Percentiles rank a stretch among this genome's conserved stretches.
Evolutionary conservation across 768 basidiomycete genomes (phyloP).

Genomic region (Phaeolepiota aurea): DNA sequence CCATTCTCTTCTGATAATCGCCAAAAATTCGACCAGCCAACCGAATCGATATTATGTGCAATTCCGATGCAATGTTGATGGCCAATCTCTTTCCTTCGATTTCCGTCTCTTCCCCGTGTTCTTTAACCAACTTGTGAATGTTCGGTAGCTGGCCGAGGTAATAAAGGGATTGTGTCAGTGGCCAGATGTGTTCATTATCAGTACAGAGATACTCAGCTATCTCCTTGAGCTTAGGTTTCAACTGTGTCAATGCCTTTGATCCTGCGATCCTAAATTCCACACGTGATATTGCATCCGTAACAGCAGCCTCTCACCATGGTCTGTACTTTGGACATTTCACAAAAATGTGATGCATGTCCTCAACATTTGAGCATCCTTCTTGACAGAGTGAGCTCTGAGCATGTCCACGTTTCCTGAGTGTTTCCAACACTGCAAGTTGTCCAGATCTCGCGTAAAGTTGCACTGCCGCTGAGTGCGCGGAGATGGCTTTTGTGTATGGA

Average conservation of each 20-base stretch:
- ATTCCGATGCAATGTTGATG: not conserved
- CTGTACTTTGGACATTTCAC: not conserved
- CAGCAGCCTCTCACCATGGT: too few relatives aligned
- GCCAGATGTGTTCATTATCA: not conserved
- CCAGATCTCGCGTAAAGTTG: conserved; percentile 11
- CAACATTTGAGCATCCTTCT: not conserved
- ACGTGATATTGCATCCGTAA: too few relatives aligned
- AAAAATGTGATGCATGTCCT: conserved; percentile 4
- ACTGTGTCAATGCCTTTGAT: too few relatives aligned
- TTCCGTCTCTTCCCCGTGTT: not conserved
- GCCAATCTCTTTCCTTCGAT: not conserved
- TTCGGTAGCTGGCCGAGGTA: not conserved
- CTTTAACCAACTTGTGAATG: not conserved
- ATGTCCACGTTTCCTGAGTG: not conserved
- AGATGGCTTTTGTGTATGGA: conserved; percentile 7
- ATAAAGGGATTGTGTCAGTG: not conserved
- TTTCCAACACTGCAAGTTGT: conserved; percentile 5
- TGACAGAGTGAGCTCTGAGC: not conserved
- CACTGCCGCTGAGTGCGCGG: conserved; percentile 8
- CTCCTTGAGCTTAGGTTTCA: too few relatives aligned
- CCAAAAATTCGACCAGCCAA: not conserved
- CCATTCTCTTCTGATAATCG: not conserved
- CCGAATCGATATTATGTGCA: not conserved
- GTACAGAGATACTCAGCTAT: not conserved
- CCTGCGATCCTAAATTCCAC: too few relatives aligned